Base-by-base conservation (phyloP, 1,139 yeast genomes). In the Diutina ranongensis region DNA sequence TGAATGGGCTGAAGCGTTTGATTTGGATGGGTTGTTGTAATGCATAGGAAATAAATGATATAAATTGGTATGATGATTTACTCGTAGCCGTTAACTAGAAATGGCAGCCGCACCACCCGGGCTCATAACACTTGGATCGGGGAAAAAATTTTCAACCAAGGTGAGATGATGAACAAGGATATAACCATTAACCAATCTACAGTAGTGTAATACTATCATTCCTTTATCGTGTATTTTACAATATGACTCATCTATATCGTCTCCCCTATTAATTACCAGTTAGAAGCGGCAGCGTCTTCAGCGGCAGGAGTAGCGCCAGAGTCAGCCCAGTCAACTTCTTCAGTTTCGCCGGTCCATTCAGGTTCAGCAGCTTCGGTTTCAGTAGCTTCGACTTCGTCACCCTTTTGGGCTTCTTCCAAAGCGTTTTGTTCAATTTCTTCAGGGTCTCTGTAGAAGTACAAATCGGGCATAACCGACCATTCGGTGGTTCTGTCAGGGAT, bases 401-500 rank as follows among this genome's bases (percentile, higher is more conserved):
- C 68, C 61, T 75, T 77, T 35, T 35, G 40, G 60, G 74, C 68
- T 59, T 74, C 78, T 62, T 81, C 89, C 63, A 78, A 79, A 59
- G 80, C 74, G 66, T 80, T 76, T 69, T 82, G 87, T 77, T 87
- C 96, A 73, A 84, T 84, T 77, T 92, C 99, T 79, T 92, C 98
- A 68, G 98, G 98, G 78, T 92, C 97, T 83, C 99, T 92, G 97
- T 92, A 92, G 89, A 92, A 92, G 88, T 89, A 92, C 76, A 89
- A 83, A 79, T 92, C 99, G 75, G 97, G 97, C 98, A 92, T 94
- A 71, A 92, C 94, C 62, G 94, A 77, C 99, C 99, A 92, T 71
- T 84, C 85, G 72, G 94, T 86, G 61, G 86, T 71, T 82, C 99
- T 89, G 87, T 85, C 87, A 69, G 95, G 89, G 63, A 92, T 76